Base-by-base conservation (phyloP, 345 rosid genomes). In the Corchorus olitorius region DNA sequence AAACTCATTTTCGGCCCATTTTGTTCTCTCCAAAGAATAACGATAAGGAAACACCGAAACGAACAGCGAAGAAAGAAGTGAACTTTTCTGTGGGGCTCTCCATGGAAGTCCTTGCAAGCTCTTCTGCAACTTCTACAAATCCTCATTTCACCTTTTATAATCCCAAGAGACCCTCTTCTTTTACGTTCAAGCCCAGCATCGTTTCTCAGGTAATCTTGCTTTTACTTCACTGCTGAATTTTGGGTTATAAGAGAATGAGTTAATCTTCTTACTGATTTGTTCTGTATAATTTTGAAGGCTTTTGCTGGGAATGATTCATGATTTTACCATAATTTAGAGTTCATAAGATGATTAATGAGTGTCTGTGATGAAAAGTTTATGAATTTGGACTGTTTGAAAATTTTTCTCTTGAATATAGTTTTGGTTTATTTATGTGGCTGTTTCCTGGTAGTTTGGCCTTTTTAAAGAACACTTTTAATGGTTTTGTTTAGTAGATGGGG, bases 31-130 rank as follows among this genome's bases (percentile, higher is more conserved):
- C 61, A 6, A 69, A 19, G 22, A 9, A 53, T 39, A 27, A 48
- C 61, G 80, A 77, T 81, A 81, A 77, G 56, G 49, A 6, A 39
- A 12, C 53, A 35, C 27, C 0, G 48, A 53, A 19, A 45, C 35
- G 64, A 22, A 68, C 34, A 54, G 17, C 46, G 12, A 50, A 61
- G 63, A 8, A 65, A 27, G 67, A 15, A 20, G 41, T 53, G 39
- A 41, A 53, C 2, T 75, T 65, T 27, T 27, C n/a, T 74, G 70
- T 63, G 76, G 83, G 87, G 82, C 82, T 78, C 84, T 77, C 85
- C 80, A 89, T 92, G 95, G 92, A 85, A 84, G 81, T 87, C 77
- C 83, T 84, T 14, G 83, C 93, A 70, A 82, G 79, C 80, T 84
- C 89, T 76, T 22, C 78, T 64, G 45, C 84, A 60, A 4, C 81